These are phyloP conservation scores for Russula sp. DNA, from an alignment of 768 basidiomycete genomes.

Conservation along the genomic window DNA sequence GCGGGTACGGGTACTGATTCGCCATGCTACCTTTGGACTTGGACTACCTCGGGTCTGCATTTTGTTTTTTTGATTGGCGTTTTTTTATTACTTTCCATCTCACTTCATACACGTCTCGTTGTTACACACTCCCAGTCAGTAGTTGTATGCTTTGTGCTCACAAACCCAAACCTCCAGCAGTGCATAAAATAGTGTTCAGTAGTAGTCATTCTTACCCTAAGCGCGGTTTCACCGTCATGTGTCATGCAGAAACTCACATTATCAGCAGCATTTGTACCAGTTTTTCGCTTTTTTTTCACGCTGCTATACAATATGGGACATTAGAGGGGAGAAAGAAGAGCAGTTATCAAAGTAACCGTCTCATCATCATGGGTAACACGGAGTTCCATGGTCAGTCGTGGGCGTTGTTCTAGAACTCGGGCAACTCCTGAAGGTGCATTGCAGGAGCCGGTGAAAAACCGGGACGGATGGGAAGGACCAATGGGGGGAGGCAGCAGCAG, in stretches of 20 bases:
- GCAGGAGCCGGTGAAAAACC: too few species aligned
- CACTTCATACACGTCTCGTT: conserved; percentile 11
- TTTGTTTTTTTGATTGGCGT: conserved; percentile 10
- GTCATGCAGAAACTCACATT: conserved; percentile 11
- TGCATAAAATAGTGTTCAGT: conserved; percentile 17
- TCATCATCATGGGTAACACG: neutral
- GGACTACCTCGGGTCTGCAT: neutral
- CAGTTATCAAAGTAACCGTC: neutral
- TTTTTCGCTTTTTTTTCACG: neutral
- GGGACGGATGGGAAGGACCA: too few species aligned
- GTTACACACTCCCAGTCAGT: conserved; percentile 6
- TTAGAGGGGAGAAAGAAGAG: neutral
- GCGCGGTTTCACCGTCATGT: conserved; percentile 2
- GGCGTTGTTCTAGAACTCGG: too few species aligned
- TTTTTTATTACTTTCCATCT: conserved; percentile 17
- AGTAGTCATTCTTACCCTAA: conserved; percentile 12
- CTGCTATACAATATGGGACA: neutral
- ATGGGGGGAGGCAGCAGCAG: too few species aligned
- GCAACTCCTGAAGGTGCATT: too few species aligned
- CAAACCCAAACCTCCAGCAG: neutral
- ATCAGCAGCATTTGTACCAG: conserved; percentile 9
- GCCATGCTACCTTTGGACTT: neutral
- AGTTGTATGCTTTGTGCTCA: conserved; percentile 19
- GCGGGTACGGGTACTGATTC: conserved; percentile 20
- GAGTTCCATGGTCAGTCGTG: too few species aligned